These are phyloP conservation scores for Ustilago hordei DNA, from an alignment of 1,284 basidiomycete species.

Conservation along the genomic window DNA sequence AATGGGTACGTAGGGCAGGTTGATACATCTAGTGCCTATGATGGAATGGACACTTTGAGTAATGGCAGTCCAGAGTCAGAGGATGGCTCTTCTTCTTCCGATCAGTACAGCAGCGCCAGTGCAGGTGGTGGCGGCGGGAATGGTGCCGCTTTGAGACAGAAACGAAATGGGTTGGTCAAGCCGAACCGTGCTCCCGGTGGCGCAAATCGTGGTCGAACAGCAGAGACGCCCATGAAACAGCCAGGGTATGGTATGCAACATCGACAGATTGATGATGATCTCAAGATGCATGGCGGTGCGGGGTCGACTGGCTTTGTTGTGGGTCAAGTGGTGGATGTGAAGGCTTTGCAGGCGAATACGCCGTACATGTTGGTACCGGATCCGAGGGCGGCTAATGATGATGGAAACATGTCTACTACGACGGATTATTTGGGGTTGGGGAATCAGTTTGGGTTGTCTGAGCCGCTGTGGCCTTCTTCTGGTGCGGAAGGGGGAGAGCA, in stretches of 20 bases:
- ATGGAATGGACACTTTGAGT: slow-evolving; percentile 30
- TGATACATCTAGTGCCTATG: slow-evolving; percentile 39
- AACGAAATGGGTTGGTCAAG: slow-evolving; percentile 50
- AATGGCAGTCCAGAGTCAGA: slow-evolving; percentile 34
- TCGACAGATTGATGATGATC: slow-evolving; percentile 86
- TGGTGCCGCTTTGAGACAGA: slow-evolving; percentile 29
- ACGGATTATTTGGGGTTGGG: slow-evolving; percentile 42
- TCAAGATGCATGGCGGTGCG: slow-evolving; percentile 50
- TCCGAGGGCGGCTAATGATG: slow-evolving; percentile 17
- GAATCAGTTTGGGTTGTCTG: slow-evolving; percentile 16
- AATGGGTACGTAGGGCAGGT: slow-evolving; percentile 13
- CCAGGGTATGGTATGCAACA: slow-evolving; percentile 94
- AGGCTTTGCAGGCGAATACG: slow-evolving; percentile 49
- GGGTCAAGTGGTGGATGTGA: slow-evolving; percentile 59
- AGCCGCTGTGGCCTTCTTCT: slow-evolving; percentile 30
- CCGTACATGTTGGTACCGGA: slow-evolving; percentile 37
- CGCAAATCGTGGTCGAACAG: slow-evolving; percentile 73
- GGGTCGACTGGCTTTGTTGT: slow-evolving; percentile 48
- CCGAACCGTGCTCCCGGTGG: slow-evolving; percentile 62
- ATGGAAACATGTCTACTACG: slow-evolving; percentile 24
- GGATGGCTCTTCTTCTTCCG: slow-evolving; percentile 11
- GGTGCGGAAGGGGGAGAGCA: slow-evolving; percentile 6
- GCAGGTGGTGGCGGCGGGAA: slow-evolving; percentile 15
- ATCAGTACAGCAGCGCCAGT: slow-evolving; percentile 22
- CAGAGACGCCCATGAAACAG: slow-evolving; percentile 85